Base-by-base conservation (phyloP, 2,329 filamentous ascomycete species). In the Exserohilum rostratum region DNA sequence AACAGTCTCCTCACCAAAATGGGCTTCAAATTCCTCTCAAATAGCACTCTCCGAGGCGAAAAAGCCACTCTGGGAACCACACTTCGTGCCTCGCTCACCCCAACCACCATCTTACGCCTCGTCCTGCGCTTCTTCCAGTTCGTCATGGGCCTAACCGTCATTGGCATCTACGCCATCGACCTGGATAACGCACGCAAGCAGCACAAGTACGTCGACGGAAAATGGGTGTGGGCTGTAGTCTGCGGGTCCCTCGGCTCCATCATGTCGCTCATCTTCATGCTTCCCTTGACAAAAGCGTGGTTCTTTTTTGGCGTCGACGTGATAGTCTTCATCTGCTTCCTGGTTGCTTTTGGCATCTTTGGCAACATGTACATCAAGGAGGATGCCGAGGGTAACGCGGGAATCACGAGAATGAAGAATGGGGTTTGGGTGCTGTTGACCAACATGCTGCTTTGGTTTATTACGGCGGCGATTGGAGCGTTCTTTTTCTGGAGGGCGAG, bases 371-470 rank as follows among this genome's bases (percentile, higher is more conserved):
- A 88, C 79, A 89, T 96, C 70, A 76, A 84, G 49, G 87, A 87
- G 66, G 74, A 91, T 54, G 73, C 87, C 0, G 80, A 89, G 70
- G 87, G 86, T 12, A 82, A 90, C 69, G 65, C 67, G 35, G 86
- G 83, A 45, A 82, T 93, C 53, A 78, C 80, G 62, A 83, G 90
- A 52, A 96, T 96, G 91, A 91, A 92, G 78, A 87, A 88, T 69
- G 90, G 91, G 5, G 90, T 95, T 13, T 96, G 90, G 90, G 82
- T 96, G 40, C 89, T 93, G 73, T 75, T 96, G 46, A 79, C 84
- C 42, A 90, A 88, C 71, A 83, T 91, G 73, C 70, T 91, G 12
- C 80, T 96, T 46, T 96, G 92, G 92, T 77, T 91, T 45, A 74
- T 87, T 42, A 87, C 85, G 3, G 82, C 84, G 3, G 54, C 83